Evolutionary conservation across 2,329 filamentous ascomycete species (phyloP).

Genomic region (Lecanicillium sp.): DNA sequence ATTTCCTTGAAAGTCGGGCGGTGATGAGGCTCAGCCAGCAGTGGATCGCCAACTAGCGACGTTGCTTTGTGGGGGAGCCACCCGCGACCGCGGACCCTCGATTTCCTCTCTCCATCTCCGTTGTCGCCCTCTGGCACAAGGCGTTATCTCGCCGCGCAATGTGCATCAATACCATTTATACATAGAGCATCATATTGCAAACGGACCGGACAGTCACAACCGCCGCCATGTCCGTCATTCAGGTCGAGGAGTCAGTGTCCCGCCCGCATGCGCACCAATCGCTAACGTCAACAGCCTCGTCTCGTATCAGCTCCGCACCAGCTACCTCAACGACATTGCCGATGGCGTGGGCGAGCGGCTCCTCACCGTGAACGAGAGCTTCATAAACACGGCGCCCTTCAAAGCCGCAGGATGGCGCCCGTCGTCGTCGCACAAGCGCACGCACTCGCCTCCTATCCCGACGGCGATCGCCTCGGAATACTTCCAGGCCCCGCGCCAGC

Average conservation of each 20-base stretch:
- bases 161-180: constrained; percentile 1
- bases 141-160: neutral
- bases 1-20: too few relatives aligned
- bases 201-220: too few relatives aligned
- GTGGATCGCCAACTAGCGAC: too few relatives aligned
- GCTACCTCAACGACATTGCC: constrained; percentile 72
- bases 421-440: constrained; percentile 70
- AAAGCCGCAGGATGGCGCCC: constrained; percentile 76
- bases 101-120: neutral
- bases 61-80: too few relatives aligned
- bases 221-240: constrained; percentile 36
- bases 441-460: constrained; percentile 79
- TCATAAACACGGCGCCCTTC: constrained; percentile 75
- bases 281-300: constrained; percentile 53
- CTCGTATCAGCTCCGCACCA: constrained; percentile 73
- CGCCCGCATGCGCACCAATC: neutral
- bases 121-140: constrained; percentile 2
- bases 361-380: constrained; percentile 72
- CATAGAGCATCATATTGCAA: neutral
- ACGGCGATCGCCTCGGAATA: constrained; percentile 79
- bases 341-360: constrained; percentile 81
- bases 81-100: too few relatives aligned
- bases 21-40: too few relatives aligned
- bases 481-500: constrained; percentile 64
- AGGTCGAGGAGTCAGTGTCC: constrained; percentile 35